phyloP scores from a whole-genome alignment of 2,329 filamentous ascomycete genomes.

The Biscogniauxia marginata region DNA sequence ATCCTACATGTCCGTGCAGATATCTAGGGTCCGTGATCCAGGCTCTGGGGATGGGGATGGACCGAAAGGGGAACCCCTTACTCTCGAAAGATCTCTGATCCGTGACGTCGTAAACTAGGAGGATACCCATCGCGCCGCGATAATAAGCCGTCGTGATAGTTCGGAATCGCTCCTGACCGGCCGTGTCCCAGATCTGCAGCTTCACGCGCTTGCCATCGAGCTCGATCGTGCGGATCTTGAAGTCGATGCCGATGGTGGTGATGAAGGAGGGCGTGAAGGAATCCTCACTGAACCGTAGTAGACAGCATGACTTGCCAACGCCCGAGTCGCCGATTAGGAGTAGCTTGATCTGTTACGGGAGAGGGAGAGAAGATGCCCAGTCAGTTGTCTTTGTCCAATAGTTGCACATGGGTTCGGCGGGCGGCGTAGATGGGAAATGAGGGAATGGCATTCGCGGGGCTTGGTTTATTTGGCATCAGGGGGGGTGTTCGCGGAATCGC shows the following conservation, averaged over 20 bases:
- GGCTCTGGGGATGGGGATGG: constrained; percentile 5
- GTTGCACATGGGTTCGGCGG: not conserved
- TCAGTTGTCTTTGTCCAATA: constrained; percentile 9
- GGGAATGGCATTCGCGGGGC: not conserved
- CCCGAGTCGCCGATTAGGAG: constrained; percentile 95
- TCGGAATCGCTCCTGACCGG: constrained; percentile 95
- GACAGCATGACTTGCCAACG: constrained; percentile 95
- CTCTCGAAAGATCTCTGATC: constrained; percentile 95
- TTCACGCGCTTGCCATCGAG: constrained; percentile 98
- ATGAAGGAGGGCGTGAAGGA: constrained; percentile 97
- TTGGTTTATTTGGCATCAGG: not conserved
- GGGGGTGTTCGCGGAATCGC: not conserved
- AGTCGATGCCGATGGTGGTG: constrained; percentile 99
- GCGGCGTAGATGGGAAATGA: not conserved
- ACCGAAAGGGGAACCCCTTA: constrained; percentile 40
- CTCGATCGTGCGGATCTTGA: constrained; percentile 99
- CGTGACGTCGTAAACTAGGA: constrained; percentile 97
- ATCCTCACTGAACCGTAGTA: constrained; percentile 95
- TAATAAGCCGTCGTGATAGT: constrained; percentile 99
- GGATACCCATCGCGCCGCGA: constrained; percentile 94
- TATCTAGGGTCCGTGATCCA: not conserved
- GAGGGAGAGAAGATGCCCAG: constrained; percentile 1
- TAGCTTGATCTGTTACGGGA: constrained; percentile 76
- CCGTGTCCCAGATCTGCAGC: constrained; percentile 99
- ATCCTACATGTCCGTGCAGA: no score